phyloP scores from a whole-genome alignment of 169 alveolate species.

The Eimeria praecox region DNA sequence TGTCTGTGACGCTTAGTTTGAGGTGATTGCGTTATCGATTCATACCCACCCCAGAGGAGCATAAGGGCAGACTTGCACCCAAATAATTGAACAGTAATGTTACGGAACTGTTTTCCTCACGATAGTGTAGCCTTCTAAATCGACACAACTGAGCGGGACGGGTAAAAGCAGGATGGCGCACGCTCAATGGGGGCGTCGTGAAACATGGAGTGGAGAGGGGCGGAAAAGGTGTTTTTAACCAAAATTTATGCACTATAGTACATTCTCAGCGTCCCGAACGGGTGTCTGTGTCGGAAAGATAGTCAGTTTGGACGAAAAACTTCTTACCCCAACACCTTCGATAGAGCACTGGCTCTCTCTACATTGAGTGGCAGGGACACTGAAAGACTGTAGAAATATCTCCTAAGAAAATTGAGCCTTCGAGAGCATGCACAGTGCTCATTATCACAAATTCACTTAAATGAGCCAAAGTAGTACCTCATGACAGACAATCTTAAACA shows the following conservation, averaged over 20 bases:
- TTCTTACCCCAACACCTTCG: neutral
- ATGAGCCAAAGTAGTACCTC: too few species aligned
- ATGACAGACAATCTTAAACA: too few species aligned
- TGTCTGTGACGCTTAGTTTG: neutral
- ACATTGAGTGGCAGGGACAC: neutral
- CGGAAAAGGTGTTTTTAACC: neutral
- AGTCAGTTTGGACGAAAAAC: neutral
- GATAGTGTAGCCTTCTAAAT: neutral
- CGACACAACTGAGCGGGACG: neutral
- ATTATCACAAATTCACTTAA: neutral
- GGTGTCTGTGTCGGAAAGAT: neutral
- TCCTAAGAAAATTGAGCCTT: neutral
- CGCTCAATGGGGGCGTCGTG: neutral
- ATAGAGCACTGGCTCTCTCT: neutral
- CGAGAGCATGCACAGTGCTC: neutral
- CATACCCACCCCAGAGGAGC: neutral
- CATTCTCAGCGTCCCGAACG: neutral
- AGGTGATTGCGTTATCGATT: neutral
- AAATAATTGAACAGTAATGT: neutral
- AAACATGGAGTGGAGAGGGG: neutral
- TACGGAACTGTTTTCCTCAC: neutral
- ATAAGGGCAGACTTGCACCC: neutral
- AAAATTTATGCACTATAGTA: neutral
- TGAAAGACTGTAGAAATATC: neutral
- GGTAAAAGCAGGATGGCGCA: neutral